phyloP scores from a whole-genome alignment of 2,329 filamentous ascomycete species.

The Chrysosporium queenslandicum region DNA sequence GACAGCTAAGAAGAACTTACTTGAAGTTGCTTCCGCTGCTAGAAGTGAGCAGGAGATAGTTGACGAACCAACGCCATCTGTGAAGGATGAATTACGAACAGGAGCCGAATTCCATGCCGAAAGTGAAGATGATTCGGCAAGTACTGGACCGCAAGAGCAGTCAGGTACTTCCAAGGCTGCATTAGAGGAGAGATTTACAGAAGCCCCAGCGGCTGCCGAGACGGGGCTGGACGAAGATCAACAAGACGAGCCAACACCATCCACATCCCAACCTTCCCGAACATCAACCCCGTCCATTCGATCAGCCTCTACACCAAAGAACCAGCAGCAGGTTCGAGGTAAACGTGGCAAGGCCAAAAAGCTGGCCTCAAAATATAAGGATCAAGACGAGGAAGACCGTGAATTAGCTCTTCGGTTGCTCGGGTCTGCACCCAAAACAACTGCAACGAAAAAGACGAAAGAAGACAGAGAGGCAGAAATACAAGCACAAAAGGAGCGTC shows the following conservation, averaged over 20 bases:
- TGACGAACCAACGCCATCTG: neutral
- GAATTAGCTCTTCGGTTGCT: slow-evolving; percentile 73
- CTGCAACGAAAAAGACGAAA: slow-evolving; percentile 49
- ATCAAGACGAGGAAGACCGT: slow-evolving; percentile 92
- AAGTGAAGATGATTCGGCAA: neutral
- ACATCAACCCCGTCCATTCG: slow-evolving; percentile 17
- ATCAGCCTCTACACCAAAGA: slow-evolving; percentile 11
- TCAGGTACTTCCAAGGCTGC: neutral
- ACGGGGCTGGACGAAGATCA: neutral
- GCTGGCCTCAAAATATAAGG: slow-evolving; percentile 75
- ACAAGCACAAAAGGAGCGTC: slow-evolving; percentile 61
- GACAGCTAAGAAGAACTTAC: neutral
- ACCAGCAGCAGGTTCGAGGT: slow-evolving; percentile 46
- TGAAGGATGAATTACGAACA: neutral
- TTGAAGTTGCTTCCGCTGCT: slow-evolving; percentile 20
- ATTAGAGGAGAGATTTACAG: neutral
- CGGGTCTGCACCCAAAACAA: slow-evolving; percentile 50
- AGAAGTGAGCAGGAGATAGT: neutral
- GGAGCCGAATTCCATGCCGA: neutral
- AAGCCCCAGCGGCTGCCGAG: neutral
- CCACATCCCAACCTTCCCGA: slow-evolving; percentile 18
- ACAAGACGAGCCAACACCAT: slow-evolving; percentile 15
- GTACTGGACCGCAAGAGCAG: neutral
- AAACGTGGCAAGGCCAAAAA: slow-evolving; percentile 79
- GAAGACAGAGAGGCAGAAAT: slow-evolving; percentile 65